Evolutionary conservation across 2,329 filamentous ascomycete genomes (phyloP).

Genomic region (Pyrenophora seminiperda): DNA sequence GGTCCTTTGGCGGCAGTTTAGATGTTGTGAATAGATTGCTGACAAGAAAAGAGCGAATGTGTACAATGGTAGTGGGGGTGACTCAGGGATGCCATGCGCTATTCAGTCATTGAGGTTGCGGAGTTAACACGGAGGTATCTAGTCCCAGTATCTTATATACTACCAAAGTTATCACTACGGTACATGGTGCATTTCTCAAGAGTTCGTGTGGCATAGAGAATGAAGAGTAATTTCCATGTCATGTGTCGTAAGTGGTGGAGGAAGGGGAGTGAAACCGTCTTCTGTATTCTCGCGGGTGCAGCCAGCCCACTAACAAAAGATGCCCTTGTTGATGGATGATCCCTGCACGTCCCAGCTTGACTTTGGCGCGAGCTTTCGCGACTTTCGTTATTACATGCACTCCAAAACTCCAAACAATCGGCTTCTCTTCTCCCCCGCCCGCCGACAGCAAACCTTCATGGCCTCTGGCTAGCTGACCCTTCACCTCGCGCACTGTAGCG

Average conservation of each 20-base stretch:
- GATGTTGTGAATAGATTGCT: not conserved
- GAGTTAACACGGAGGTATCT: slow-evolving; percentile 19
- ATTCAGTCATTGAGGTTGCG: slow-evolving; percentile 16
- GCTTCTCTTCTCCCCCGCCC: slow-evolving; percentile 21
- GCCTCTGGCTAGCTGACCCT: slow-evolving; percentile 38
- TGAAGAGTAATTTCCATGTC: not conserved
- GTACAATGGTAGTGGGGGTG: slow-evolving; percentile 16
- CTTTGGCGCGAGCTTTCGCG: slow-evolving; percentile 25
- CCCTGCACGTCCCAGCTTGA: slow-evolving; percentile 17
- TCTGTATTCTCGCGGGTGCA: too few relatives aligned
- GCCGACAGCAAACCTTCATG: slow-evolving; percentile 32
- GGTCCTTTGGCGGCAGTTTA: slow-evolving; percentile 1
- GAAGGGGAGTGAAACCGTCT: too few relatives aligned
- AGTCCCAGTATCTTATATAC: too few relatives aligned
- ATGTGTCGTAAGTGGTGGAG: too few relatives aligned
- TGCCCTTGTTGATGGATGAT: slow-evolving; percentile 12
- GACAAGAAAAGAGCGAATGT: slow-evolving; percentile 1
- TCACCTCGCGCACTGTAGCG: slow-evolving; percentile 42
- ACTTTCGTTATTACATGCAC: slow-evolving; percentile 12
- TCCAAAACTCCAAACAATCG: slow-evolving; percentile 33
- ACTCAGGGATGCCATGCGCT: slow-evolving; percentile 17
- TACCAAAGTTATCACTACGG: slow-evolving; percentile 6
- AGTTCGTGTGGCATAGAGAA: not conserved
- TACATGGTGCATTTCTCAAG: not conserved
- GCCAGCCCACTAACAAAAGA: slow-evolving; percentile 5